Base-by-base conservation (phyloP, 1,284 basidiomycete species). In the Xerocomus cyaneibrunnescens region DNA sequence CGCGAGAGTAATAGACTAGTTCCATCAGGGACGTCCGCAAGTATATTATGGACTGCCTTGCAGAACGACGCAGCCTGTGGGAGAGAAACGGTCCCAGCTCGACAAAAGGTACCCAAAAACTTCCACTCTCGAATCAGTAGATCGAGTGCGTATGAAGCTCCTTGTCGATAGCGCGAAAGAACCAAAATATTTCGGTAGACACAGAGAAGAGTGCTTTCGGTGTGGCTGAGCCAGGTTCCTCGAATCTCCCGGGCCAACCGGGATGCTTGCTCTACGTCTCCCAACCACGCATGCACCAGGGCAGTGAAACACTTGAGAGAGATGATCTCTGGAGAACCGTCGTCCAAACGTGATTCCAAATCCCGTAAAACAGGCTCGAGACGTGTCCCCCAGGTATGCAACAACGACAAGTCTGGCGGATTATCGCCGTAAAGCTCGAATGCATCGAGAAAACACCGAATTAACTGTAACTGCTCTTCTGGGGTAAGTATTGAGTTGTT, bases 71-170 rank as follows among this genome's bases (percentile, higher is more conserved):
- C 44, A 6, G 52, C 44, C 12, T 53, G 52, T 43, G 57, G 56
- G 36, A 39, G 34, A 50, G 57, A 17, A 13, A 23, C 19, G 53
- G 52, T 38, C 50, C 48, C 53, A 44, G 54, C 10, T 16, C 23
- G 42, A 23, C 74, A 58, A 57, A 72, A 69, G 5, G 62, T 52
- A 5, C 66, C 66, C n/a, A 80, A 53, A 48, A 58, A 60, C 0
- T 56, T 45, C 79, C 76, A 81, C 34, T 81, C 70, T 27, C 65
- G 55, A 41, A 74, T 57, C 37, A 84, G 55, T 36, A 77, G 71
- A 35, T 78, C 73, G 27, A 85, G 60, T 21, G 74, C 74, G 13
- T 66, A 66, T n/a, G 62, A 32, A 16, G 72, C 58, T 48, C 72
- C 73, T 19, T 63, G 64, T 51, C 70, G 67, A 36, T 70, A 67